A percentile compares a stretch with the other conserved stretches of the same genome.
phyloP scores from a whole-genome alignment of 352 stramenopile genomes.

The Peronospora destructor region DNA sequence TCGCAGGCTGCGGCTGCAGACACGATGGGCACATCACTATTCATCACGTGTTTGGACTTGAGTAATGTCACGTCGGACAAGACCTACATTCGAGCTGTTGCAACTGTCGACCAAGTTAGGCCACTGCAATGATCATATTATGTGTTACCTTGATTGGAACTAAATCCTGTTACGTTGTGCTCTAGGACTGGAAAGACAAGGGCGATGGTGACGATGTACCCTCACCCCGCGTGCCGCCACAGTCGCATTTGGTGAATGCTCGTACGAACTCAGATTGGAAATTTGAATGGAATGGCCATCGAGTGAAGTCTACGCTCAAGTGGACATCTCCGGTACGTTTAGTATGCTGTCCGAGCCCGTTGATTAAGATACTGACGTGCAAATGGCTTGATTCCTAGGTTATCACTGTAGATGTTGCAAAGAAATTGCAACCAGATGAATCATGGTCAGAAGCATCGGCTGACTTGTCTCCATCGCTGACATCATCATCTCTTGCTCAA shows the following conservation, averaged over 20 bases:
- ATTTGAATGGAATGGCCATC: constrained; percentile 59
- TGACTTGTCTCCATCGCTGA: constrained; percentile 5
- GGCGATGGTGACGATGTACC: constrained; percentile 39
- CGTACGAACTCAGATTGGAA: constrained; percentile 63
- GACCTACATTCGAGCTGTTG: constrained; percentile 54
- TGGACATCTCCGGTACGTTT: constrained; percentile 59
- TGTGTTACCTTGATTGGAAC: neutral
- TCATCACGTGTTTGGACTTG: constrained; percentile 56
- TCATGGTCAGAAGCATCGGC: neutral
- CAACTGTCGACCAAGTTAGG: constrained; percentile 66
- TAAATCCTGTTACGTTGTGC: constrained; percentile 1
- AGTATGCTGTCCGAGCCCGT: neutral
- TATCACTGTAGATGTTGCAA: constrained; percentile 25
- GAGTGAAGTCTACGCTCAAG: constrained; percentile 45
- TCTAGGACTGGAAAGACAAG: constrained; percentile 57
- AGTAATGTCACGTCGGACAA: constrained; percentile 32
- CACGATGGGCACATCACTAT: constrained; percentile 55
- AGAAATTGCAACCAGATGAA: neutral
- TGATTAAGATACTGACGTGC: constrained; percentile 5
- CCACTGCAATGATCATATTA: neutral
- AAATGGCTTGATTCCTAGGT: constrained; percentile 18
- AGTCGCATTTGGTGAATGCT: constrained; percentile 80
- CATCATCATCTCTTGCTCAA: constrained; percentile 2
- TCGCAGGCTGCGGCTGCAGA: constrained; percentile 29
- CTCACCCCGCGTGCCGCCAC: constrained; percentile 57